phyloP scores from a whole-genome alignment of 2,329 filamentous ascomycete species.

The Stromatinia cepivora region DNA sequence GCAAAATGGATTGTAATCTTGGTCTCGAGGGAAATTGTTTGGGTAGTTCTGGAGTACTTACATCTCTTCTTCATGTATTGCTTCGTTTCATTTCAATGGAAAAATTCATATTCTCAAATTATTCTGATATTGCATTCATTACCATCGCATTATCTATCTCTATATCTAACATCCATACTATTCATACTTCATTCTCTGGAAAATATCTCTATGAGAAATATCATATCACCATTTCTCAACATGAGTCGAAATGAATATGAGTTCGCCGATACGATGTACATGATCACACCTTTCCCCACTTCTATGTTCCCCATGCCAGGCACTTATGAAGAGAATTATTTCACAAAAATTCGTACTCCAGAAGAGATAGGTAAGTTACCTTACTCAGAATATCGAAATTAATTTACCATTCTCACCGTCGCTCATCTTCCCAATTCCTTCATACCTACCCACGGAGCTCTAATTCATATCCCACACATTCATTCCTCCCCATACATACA shows the following conservation, averaged over 20 bases:
- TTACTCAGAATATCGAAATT: no score
- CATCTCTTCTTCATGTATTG: neutral
- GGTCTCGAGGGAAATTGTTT: neutral
- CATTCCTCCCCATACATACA: neutral
- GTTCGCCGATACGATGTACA: neutral
- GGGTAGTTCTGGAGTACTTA: neutral
- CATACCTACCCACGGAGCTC: no score
- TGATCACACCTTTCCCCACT: neutral
- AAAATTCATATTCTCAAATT: neutral
- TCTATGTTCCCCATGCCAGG: no score
- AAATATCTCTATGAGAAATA: neutral
- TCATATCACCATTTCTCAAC: neutral
- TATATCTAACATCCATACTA: neutral
- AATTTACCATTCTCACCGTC: no score
- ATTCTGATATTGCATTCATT: neutral
- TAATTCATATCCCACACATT: neutral
- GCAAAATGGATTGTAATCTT: slow-evolving; percentile 33
- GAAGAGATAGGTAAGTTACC: no score
- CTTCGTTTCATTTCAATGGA: no score
- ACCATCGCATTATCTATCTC: neutral
- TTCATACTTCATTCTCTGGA: neutral
- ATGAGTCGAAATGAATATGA: slow-evolving; percentile 19
- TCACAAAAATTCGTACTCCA: no score
- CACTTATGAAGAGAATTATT: no score
- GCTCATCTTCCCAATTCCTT: no score